These are phyloP conservation scores for Epichloe amarillans DNA, from an alignment of 2,329 filamentous ascomycete genomes.

Conservation along the genomic window DNA sequence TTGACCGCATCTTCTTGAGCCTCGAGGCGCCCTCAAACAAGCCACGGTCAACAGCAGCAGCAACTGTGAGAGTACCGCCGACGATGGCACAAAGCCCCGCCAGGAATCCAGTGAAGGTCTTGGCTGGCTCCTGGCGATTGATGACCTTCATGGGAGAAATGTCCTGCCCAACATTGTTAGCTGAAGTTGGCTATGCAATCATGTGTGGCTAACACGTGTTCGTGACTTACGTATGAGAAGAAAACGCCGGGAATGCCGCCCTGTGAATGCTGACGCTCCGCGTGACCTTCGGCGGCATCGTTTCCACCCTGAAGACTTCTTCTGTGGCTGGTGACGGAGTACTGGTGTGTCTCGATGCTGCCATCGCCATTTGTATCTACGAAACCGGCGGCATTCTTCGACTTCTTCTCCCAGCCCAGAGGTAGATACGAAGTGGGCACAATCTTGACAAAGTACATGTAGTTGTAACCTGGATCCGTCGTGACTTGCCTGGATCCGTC, in stretches of 20 bases:
- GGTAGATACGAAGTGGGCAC: conserved; percentile 92
- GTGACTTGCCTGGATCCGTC: conserved; percentile 69
- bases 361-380: conserved; percentile 48
- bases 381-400: conserved; percentile 15
- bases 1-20: conserved; percentile 72
- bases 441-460: conserved; percentile 99
- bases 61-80: conserved; percentile 88
- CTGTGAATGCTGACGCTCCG: conserved; percentile 76
- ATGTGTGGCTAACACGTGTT: not conserved
- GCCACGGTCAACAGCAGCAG: conserved; percentile 80
- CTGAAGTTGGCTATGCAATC: not conserved
- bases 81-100: conserved; percentile 91
- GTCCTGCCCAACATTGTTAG: conserved; percentile 40
- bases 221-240: conserved; percentile 76
- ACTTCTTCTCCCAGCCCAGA: conserved; percentile 66
- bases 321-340: conserved; percentile 94
- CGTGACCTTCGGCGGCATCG: conserved; percentile 76
- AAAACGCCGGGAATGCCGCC: conserved; percentile 96
- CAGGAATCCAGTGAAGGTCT: conserved; percentile 84
- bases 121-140: conserved; percentile 81
- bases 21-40: conserved; percentile 78
- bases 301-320: conserved; percentile 72
- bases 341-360: conserved; percentile 94
- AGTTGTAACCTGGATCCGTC: conserved; percentile 77
- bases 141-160: conserved; percentile 99